Percentiles rank a stretch among this genome's conserved stretches.
Conservation (phyloP, 805 yeast genomes). For the Candida germanica region DNA sequence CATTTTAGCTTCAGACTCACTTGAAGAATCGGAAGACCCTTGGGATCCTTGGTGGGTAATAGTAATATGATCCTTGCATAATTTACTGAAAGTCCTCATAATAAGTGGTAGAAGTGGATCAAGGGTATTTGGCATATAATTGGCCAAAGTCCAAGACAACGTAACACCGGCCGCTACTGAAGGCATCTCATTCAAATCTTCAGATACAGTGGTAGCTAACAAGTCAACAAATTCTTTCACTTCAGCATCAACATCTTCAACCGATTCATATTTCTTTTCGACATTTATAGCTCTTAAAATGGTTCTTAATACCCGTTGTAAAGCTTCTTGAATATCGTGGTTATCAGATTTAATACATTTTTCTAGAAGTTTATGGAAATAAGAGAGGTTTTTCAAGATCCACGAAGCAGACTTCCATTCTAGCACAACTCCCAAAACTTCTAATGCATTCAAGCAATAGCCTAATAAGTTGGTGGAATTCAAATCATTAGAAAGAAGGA, state of each 20-base stretch:
- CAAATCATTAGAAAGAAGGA: constrained; percentile 74
- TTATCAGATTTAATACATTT: constrained; percentile 79
- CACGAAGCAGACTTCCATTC: constrained; percentile 75
- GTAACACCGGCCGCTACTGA: constrained; percentile 87
- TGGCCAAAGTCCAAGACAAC: constrained; percentile 75
- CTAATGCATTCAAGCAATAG: constrained; percentile 85
- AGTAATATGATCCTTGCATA: constrained; percentile 82
- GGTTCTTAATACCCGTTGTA: constrained; percentile 70
- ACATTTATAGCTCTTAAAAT: constrained; percentile 64
- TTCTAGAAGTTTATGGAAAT: constrained; percentile 71
- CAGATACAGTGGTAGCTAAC: constrained; percentile 67
- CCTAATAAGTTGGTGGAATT: constrained; percentile 66
- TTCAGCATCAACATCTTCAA: constrained; percentile 58
- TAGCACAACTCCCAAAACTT: constrained; percentile 79
- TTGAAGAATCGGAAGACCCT: constrained; percentile 25
- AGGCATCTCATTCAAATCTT: constrained; percentile 70
- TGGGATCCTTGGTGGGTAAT: constrained; percentile 51
- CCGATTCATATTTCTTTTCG: constrained; percentile 38
- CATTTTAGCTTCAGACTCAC: constrained; percentile 74
- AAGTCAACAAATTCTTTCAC: constrained; percentile 59
- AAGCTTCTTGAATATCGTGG: constrained; percentile 80
- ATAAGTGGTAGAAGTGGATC: constrained; percentile 73
- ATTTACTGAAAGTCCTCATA: constrained; percentile 83
- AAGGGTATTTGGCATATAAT: constrained; percentile 66
- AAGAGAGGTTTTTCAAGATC: constrained; percentile 69